These are phyloP conservation scores for Akebia trifoliata DNA, from an alignment of 164 flowering plant genomes.

Conservation along the genomic window DNA sequence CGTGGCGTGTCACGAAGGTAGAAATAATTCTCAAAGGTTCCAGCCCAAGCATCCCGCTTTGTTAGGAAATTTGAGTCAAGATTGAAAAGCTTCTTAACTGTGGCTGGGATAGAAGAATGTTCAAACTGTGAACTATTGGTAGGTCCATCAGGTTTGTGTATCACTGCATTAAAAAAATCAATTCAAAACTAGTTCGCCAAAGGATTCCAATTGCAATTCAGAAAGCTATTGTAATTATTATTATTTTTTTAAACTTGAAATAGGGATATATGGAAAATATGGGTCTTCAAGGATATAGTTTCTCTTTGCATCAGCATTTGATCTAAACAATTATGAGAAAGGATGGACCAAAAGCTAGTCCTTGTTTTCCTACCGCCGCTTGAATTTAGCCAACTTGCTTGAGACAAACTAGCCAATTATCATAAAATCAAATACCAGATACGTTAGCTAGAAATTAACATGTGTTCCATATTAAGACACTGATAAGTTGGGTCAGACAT, in stretches of 20 bases:
- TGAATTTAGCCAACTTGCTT: too few relatives aligned
- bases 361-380: too few relatives aligned
- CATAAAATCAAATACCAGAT: too few relatives aligned
- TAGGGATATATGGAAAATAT: not conserved
- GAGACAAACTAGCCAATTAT: too few relatives aligned
- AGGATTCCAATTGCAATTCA: conserved; percentile 9
- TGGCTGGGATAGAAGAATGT: conserved; percentile 91
- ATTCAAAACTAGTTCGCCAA: conserved; percentile 4
- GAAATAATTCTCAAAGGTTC: conserved; percentile 73
- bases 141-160: conserved; percentile 81
- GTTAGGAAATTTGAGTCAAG: conserved; percentile 81
- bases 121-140: conserved; percentile 73
- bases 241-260: too few relatives aligned
- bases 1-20: conserved; percentile 67
- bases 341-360: too few relatives aligned
- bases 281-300: not conserved
- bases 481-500: too few relatives aligned
- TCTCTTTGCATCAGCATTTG: too few relatives aligned
- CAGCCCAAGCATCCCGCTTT: conserved; percentile 98
- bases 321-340: too few relatives aligned
- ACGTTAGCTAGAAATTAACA: too few relatives aligned
- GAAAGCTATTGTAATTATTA: too few relatives aligned
- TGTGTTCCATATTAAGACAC: too few relatives aligned
- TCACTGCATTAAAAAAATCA: conserved; percentile 53
- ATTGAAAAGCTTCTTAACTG: conserved; percentile 92